Evolutionary conservation across 352 stramenopile species (phyloP).

Genomic region (Pythium dissimile): DNA sequence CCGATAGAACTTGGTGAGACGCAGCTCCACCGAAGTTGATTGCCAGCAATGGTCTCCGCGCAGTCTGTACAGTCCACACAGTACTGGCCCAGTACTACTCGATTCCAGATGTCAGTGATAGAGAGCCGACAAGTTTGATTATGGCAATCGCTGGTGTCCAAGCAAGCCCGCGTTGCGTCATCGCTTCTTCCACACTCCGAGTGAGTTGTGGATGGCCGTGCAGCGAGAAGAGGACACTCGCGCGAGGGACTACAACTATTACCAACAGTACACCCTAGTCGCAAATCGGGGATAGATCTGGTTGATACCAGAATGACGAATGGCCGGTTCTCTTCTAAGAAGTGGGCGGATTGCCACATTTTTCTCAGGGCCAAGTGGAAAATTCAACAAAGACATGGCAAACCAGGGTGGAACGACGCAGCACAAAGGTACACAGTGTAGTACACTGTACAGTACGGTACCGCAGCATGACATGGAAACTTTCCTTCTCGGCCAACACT

Average conservation of each 20-base stretch:
- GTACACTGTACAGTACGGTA: no score
- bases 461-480: no score
- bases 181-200: neutral
- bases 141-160: neutral
- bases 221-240: slow-evolving; percentile 1
- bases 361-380: neutral
- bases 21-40: no score
- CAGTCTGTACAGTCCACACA: neutral
- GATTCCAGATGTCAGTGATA: no score
- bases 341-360: no score
- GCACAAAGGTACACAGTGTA: no score
- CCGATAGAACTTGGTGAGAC: no score
- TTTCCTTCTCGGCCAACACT: no score
- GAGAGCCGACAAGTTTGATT: neutral
- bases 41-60: neutral
- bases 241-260: neutral
- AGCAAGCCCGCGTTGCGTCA: slow-evolving; percentile 5
- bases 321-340: neutral
- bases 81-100: neutral
- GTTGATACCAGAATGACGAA: neutral
- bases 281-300: no score
- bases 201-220: neutral
- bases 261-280: neutral
- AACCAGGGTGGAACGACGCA: no score
- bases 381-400: neutral